These are phyloP conservation scores for Naganishia liquefaciens DNA, from an alignment of 1,284 basidiomycete genomes.

Conservation along the genomic window DNA sequence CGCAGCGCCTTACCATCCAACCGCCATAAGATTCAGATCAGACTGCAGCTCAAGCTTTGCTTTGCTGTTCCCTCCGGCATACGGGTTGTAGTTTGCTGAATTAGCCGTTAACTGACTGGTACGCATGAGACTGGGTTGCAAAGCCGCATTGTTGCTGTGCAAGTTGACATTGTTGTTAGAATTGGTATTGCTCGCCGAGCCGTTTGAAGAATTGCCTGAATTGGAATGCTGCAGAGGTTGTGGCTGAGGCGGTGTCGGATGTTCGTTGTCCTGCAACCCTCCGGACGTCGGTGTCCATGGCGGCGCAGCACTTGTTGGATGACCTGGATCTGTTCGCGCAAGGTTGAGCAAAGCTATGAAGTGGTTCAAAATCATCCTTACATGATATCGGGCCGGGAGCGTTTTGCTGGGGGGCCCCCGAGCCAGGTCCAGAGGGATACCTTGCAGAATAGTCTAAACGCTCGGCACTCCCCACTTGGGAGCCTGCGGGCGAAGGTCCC, in stretches of 20 bases:
- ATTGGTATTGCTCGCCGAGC: constrained; percentile 2
- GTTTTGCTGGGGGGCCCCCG: background rate
- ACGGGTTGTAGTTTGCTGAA: constrained; percentile 38
- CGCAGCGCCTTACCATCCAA: constrained; percentile 55
- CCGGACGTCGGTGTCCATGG: constrained; percentile 16
- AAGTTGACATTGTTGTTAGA: background rate
- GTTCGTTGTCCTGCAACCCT: constrained; percentile 1
- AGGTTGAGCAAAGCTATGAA: background rate
- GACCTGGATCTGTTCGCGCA: background rate
- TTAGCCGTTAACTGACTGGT: constrained; percentile 43
- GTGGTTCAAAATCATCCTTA: background rate
- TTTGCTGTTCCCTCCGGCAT: constrained; percentile 39
- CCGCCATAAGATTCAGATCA: constrained; percentile 58
- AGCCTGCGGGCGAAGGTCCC: constrained; percentile 7
- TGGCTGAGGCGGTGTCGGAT: constrained; percentile 28
- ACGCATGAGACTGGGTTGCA: constrained; percentile 49
- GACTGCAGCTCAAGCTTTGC: constrained; percentile 54
- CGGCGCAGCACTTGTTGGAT: background rate
- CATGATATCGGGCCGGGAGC: background rate
- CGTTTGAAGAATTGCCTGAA: constrained; percentile 6
- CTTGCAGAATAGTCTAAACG: constrained; percentile 11
- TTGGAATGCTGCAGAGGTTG: constrained; percentile 21
- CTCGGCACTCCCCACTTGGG: constrained; percentile 4
- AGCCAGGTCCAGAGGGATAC: constrained; percentile 5
- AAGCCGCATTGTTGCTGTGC: too few relatives aligned